These are phyloP conservation scores for Drosera spatulata DNA, from an alignment of 179 eudicot species.

Conservation along the genomic window DNA sequence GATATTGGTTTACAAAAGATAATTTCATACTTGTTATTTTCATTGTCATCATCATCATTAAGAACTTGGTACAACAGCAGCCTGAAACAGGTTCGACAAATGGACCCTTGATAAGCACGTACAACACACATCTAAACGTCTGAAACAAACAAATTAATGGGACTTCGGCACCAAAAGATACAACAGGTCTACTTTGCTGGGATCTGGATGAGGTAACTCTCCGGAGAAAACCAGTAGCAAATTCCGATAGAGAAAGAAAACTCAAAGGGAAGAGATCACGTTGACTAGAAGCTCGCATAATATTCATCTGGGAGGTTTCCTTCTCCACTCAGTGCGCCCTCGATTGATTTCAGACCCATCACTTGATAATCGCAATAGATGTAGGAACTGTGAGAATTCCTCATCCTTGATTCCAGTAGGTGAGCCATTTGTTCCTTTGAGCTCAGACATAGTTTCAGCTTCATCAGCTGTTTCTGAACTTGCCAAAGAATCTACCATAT, in stretches of 20 bases:
- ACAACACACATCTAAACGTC: too few species aligned
- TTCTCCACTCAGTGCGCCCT: conserved; percentile 89
- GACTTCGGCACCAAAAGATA: too few species aligned
- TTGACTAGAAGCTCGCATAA: background rate
- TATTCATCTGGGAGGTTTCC: conserved; percentile 35
- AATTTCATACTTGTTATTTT: background rate
- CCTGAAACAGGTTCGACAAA: too few species aligned
- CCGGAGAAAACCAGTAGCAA: too few species aligned
- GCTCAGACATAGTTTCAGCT: conserved; percentile 13
- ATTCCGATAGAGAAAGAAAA: too few species aligned
- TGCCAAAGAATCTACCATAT: conserved; percentile 80
- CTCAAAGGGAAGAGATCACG: too few species aligned
- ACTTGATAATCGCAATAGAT: conserved; percentile 8
- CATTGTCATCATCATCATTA: background rate
- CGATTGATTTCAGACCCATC: conserved; percentile 74
- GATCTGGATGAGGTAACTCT: too few species aligned
- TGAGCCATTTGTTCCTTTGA: conserved; percentile 41
- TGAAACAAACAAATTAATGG: too few species aligned
- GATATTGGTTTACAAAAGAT: background rate
- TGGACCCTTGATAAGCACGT: too few species aligned
- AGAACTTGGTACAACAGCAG: too few species aligned
- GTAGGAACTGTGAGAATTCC: background rate
- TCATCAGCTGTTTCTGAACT: conserved; percentile 31
- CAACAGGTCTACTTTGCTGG: too few species aligned
- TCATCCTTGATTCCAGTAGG: conserved; percentile 3